These are phyloP conservation scores for Hymenoscyphus fraxineus DNA, from an alignment of 2,329 filamentous ascomycete genomes.

Conservation along the genomic window DNA sequence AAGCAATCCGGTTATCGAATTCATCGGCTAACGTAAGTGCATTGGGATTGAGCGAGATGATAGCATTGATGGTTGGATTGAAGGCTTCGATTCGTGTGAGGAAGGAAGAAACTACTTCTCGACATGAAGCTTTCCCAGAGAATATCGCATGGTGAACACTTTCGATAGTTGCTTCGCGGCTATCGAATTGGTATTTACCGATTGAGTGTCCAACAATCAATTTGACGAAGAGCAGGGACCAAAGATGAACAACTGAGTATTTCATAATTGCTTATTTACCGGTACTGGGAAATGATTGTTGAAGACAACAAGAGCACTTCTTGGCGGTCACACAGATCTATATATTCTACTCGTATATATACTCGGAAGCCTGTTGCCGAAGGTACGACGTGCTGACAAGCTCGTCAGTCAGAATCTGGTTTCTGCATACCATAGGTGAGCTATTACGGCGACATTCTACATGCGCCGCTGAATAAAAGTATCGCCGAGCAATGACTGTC, in stretches of 20 bases:
- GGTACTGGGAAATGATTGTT: neutral
- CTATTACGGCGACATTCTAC: neutral
- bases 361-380: neutral
- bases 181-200: constrained; percentile 40
- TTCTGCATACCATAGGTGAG: neutral
- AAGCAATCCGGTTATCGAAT: constrained; percentile 44
- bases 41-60: constrained; percentile 36
- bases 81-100: constrained; percentile 53
- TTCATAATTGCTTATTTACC: neutral
- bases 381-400: neutral
- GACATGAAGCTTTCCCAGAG: constrained; percentile 37
- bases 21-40: constrained; percentile 46
- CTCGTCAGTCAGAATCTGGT: neutral
- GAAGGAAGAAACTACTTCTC: constrained; percentile 24
- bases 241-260: neutral
- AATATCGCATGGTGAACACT: constrained; percentile 53
- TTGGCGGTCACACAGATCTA: neutral
- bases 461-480: neutral
- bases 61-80: constrained; percentile 55
- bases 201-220: neutral
- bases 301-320: neutral
- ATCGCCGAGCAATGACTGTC: neutral
- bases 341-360: neutral
- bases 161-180: constrained; percentile 55
- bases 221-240: neutral